A percentile compares a stretch with the other conserved stretches of the same genome.
phyloP scores from a whole-genome alignment of 306 rosid species.

The Potentilla sterilis region DNA sequence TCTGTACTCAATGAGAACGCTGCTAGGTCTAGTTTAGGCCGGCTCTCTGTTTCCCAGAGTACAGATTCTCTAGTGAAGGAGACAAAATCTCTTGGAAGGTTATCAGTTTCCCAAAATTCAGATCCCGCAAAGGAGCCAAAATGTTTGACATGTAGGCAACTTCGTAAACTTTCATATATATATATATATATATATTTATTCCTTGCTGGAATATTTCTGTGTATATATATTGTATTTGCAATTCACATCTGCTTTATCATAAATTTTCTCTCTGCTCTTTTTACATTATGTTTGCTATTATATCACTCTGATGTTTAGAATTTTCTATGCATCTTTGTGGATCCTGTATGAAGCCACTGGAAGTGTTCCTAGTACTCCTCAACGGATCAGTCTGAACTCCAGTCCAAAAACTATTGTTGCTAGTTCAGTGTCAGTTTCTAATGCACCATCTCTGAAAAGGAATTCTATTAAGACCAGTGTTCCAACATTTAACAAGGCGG shows the following conservation, averaged over 20 bases:
- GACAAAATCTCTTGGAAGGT: slow-evolving; percentile 79
- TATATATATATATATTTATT: slow-evolving; percentile 1
- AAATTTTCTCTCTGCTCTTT: slow-evolving; percentile 1
- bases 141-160: slow-evolving; percentile 66
- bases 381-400: slow-evolving; percentile 62
- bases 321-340: slow-evolving; percentile 35
- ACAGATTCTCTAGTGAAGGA: slow-evolving; percentile 76
- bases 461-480: slow-evolving; percentile 52
- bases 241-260: slow-evolving; percentile 24
- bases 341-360: slow-evolving; percentile 77
- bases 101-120: slow-evolving; percentile 88
- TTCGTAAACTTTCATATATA: slow-evolving; percentile 7
- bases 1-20: slow-evolving; percentile 60
- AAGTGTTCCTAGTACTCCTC: slow-evolving; percentile 89
- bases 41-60: slow-evolving; percentile 69
- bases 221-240: background rate
- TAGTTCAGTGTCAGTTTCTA: slow-evolving; percentile 58
- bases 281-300: slow-evolving; percentile 2
- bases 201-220: slow-evolving; percentile 14
- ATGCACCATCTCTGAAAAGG: slow-evolving; percentile 59
- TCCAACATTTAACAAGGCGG: slow-evolving; percentile 61
- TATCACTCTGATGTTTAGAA: slow-evolving; percentile 21
- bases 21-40: slow-evolving; percentile 52
- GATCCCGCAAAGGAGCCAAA: slow-evolving; percentile 78
- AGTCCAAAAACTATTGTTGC: slow-evolving; percentile 55